phyloP scores from a whole-genome alignment of 257 asterid genomes.

The Ballota nigra region DNA sequence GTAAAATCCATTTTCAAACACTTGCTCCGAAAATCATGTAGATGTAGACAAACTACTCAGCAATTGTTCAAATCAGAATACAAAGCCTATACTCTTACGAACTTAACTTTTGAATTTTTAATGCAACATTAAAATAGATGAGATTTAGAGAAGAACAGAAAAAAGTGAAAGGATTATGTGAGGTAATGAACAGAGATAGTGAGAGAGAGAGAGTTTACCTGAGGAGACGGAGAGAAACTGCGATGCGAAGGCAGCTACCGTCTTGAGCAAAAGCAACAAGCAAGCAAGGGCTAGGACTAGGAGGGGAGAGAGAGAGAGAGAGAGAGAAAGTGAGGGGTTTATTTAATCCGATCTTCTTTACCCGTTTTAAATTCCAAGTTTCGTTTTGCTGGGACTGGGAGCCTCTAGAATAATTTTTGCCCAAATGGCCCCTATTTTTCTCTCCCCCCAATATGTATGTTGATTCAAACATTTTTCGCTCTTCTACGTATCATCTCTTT shows the following conservation, averaged over 20 bases:
- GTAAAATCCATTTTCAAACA: neutral
- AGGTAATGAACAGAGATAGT: neutral
- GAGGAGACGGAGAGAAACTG: neutral
- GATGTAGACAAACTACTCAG: neutral
- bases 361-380: neutral
- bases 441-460: too few species aligned
- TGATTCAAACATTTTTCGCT: too few species aligned
- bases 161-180: neutral
- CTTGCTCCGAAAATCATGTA: neutral
- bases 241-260: neutral
- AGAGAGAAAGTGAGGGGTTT: too few species aligned
- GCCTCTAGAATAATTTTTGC: too few species aligned
- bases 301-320: neutral
- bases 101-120: neutral
- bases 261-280: neutral
- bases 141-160: neutral
- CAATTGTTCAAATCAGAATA: neutral
- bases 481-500: too few species aligned
- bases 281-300: neutral
- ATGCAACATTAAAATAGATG: neutral
- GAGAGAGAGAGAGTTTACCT: constrained; percentile 12
- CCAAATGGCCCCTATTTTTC: too few species aligned
- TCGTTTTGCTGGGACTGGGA: too few species aligned
- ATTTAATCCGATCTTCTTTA: neutral
- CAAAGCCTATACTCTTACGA: neutral